A percentile compares a stretch with the other conserved stretches of the same genome.
Conservation (phyloP, 208 protist species). For the Naegleria gruberi region DNA sequence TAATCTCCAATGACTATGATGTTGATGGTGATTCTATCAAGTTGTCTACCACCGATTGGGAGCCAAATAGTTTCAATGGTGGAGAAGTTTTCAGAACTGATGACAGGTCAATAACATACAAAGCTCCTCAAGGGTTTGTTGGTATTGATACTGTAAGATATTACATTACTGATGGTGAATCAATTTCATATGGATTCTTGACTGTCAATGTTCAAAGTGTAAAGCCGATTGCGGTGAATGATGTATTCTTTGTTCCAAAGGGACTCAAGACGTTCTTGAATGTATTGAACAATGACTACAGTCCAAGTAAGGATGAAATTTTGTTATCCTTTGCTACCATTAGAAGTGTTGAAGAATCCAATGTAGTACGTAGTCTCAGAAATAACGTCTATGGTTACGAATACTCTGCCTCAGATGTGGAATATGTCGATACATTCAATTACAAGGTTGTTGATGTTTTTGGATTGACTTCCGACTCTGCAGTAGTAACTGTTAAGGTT, state of each 20-base stretch:
- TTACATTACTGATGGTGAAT: background rate
- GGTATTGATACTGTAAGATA: background rate
- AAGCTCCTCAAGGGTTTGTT: background rate
- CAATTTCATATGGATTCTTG: background rate
- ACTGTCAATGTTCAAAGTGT: background rate
- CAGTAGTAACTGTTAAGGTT: background rate
- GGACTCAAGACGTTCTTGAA: background rate
- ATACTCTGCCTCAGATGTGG: background rate
- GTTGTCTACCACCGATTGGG: no score
- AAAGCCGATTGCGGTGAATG: background rate
- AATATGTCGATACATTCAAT: background rate
- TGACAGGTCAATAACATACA: no score
- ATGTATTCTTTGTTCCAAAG: background rate
- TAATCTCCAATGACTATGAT: background rate
- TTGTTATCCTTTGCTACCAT: background rate
- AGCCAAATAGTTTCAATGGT: no score
- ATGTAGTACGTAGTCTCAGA: no score
- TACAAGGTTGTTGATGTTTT: background rate
- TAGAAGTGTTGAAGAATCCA: background rate
- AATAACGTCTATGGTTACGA: no score
- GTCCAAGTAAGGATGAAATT: background rate
- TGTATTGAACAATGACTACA: background rate
- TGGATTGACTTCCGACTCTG: no score
- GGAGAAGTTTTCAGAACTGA: no score
- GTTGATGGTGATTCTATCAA: background rate